Conservation (phyloP, 2,329 filamentous ascomycete genomes). For the Cyclaneusma minus region DNA sequence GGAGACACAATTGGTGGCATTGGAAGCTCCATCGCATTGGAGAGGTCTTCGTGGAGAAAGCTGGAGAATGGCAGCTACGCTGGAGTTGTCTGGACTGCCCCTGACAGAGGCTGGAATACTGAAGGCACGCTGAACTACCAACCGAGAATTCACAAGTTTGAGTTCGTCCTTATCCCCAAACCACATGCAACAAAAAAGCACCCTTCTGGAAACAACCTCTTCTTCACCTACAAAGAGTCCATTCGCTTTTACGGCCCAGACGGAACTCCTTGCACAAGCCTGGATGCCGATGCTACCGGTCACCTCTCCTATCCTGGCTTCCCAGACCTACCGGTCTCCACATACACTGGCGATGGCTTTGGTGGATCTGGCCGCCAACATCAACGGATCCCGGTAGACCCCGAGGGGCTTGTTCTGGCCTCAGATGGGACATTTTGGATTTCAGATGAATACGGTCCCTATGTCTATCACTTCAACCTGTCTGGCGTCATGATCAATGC, state of each 20-base stretch:
- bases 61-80: slow-evolving; percentile 34
- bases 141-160: slow-evolving; percentile 52
- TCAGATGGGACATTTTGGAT: slow-evolving; percentile 50
- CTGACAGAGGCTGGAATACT: slow-evolving; percentile 62
- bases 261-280: slow-evolving; percentile 44
- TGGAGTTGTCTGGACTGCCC: slow-evolving; percentile 42
- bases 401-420: slow-evolving; percentile 49
- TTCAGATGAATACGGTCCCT: slow-evolving; percentile 56
- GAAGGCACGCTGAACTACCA: slow-evolving; percentile 55
- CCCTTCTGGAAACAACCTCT: slow-evolving; percentile 43
- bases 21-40: slow-evolving; percentile 50
- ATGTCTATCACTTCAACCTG: slow-evolving; percentile 48
- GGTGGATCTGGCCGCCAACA: slow-evolving; percentile 44
- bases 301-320: slow-evolving; percentile 39
- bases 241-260: slow-evolving; percentile 48
- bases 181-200: slow-evolving; percentile 31
- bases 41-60: slow-evolving; percentile 41
- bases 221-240: slow-evolving; percentile 47
- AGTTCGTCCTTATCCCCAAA: slow-evolving; percentile 38
- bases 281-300: slow-evolving; percentile 42
- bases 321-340: slow-evolving; percentile 44
- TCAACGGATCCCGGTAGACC: slow-evolving; percentile 42
- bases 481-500: slow-evolving; percentile 44
- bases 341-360: slow-evolving; percentile 52
- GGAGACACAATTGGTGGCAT: slow-evolving; percentile 55